Percentiles rank a stretch among this genome's conserved stretches.
phyloP scores from a whole-genome alignment of 768 basidiomycete genomes.

The Tricholomella constricta region DNA sequence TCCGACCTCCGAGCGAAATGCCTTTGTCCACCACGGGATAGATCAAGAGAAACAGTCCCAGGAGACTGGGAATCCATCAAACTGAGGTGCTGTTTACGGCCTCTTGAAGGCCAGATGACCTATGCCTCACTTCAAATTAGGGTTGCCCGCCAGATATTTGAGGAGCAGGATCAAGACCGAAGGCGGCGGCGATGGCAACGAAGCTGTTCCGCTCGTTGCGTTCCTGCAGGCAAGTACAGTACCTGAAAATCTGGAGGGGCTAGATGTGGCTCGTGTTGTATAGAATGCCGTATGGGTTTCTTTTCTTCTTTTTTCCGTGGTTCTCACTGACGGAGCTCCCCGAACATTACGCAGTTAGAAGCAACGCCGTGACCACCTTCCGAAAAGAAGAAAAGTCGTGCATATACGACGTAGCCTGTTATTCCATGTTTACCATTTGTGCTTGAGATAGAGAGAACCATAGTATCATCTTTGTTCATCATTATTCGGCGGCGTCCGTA shows the following conservation, averaged over 20 bases:
- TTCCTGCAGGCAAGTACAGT: neutral
- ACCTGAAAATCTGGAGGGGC: conserved; percentile 2
- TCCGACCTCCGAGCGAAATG: neutral
- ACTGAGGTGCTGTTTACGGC: too few relatives aligned
- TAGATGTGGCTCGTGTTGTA: too few relatives aligned
- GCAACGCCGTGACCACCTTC: too few relatives aligned
- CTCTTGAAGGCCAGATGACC: neutral
- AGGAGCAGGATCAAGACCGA: neutral
- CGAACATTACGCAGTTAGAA: too few relatives aligned
- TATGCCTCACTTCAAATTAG: too few relatives aligned
- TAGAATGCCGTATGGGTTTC: too few relatives aligned
- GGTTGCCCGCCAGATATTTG: too few relatives aligned
- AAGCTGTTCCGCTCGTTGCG: neutral
- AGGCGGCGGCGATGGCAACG: neutral
- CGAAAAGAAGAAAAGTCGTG: too few relatives aligned
- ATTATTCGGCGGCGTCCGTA: neutral
- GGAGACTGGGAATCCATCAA: neutral
- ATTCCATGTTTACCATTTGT: neutral
- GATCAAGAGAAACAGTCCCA: neutral
- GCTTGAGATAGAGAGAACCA: neutral
- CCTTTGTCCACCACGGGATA: neutral
- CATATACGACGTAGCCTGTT: too few relatives aligned
- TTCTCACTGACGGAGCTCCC: too few relatives aligned
- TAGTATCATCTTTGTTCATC: neutral
- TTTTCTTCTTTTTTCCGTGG: too few relatives aligned